Evolutionary conservation across 352 stramenopile species (phyloP).

Genomic region (Pythium dissimile): DNA sequence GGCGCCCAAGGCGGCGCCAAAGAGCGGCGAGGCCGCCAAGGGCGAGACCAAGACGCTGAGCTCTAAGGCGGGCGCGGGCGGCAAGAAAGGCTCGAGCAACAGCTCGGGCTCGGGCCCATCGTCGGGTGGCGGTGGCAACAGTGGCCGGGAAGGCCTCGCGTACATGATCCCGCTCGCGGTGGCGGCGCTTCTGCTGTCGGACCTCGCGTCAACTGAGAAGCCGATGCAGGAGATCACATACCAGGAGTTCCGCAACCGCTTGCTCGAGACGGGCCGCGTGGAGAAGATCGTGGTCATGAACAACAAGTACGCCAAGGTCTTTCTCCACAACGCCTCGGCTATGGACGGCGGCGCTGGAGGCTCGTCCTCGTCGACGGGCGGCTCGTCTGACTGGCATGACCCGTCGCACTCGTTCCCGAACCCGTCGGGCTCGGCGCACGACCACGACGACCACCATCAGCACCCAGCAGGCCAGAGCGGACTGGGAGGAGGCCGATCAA

Average conservation of each 20-base stretch:
- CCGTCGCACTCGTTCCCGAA: conserved; percentile 25
- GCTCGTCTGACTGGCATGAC: conserved; percentile 53
- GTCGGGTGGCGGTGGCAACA: conserved; percentile 30
- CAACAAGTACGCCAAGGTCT: conserved; percentile 91
- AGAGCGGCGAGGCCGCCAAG: conserved; percentile 40
- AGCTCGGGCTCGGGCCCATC: conserved; percentile 24
- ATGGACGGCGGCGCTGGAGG: background rate
- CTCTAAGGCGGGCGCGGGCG: conserved; percentile 45
- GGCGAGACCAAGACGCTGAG: conserved; percentile 68
- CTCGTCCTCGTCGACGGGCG: background rate
- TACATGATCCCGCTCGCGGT: conserved; percentile 75
- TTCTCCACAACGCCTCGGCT: conserved; percentile 48
- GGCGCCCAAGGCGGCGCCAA: conserved; percentile 49
- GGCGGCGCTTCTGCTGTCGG: conserved; percentile 68
- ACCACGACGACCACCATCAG: conserved; percentile 22
- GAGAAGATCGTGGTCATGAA: conserved; percentile 90
- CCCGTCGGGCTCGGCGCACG: conserved; percentile 5
- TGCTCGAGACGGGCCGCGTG: conserved; percentile 81
- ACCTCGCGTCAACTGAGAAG: conserved; percentile 70
- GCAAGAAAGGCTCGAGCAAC: conserved; percentile 32
- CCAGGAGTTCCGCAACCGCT: conserved; percentile 88
- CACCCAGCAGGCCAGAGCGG: conserved; percentile 4
- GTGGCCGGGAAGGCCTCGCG: conserved; percentile 56
- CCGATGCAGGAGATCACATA: conserved; percentile 90
- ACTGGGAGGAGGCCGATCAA: conserved; percentile 13